Evolutionary conservation across 768 basidiomycete genomes (phyloP).

Genomic region (Boletus patriciae): DNA sequence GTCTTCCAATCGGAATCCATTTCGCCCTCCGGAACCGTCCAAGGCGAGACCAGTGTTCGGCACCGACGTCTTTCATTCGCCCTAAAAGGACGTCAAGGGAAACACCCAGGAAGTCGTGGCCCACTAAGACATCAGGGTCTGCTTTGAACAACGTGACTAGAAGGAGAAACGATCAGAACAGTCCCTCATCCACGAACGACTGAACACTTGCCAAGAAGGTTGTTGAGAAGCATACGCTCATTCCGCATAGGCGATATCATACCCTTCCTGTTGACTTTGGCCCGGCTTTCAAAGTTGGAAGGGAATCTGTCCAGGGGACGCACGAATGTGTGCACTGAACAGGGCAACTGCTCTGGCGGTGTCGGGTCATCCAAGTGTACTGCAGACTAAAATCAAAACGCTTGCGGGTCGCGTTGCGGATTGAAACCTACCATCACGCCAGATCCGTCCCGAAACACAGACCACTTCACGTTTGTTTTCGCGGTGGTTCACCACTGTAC

Average conservation of each 20-base stretch:
- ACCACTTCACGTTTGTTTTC: constrained; percentile 95
- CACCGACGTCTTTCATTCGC: constrained; percentile 87
- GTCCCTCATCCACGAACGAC: not conserved
- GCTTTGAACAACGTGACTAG: constrained; percentile 75
- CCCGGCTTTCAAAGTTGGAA: constrained; percentile 71
- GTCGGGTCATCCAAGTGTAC: constrained; percentile 90
- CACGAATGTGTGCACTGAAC: constrained; percentile 82
- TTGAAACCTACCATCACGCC: constrained; percentile 61
- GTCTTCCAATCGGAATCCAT: constrained; percentile 79
- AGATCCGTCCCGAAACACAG: constrained; percentile 79
- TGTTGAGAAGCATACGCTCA: constrained; percentile 84
- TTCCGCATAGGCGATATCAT: constrained; percentile 71
- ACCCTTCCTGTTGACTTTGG: constrained; percentile 63
- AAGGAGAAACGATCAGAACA: not conserved
- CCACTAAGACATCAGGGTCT: constrained; percentile 93
- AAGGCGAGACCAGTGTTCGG: constrained; percentile 91
- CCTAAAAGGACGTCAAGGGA: constrained; percentile 88
- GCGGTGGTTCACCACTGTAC: constrained; percentile 91
- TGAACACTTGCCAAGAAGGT: constrained; percentile 62
- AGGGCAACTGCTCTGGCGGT: constrained; percentile 83
- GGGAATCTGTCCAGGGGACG: constrained; percentile 89
- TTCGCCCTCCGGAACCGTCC: constrained; percentile 84
- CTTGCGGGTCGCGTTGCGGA: not conserved
- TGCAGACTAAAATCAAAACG: constrained; percentile 31
- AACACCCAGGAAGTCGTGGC: constrained; percentile 91